Base-by-base conservation (phyloP, 2,329 filamentous ascomycete species). In the Penicillium sp. region DNA sequence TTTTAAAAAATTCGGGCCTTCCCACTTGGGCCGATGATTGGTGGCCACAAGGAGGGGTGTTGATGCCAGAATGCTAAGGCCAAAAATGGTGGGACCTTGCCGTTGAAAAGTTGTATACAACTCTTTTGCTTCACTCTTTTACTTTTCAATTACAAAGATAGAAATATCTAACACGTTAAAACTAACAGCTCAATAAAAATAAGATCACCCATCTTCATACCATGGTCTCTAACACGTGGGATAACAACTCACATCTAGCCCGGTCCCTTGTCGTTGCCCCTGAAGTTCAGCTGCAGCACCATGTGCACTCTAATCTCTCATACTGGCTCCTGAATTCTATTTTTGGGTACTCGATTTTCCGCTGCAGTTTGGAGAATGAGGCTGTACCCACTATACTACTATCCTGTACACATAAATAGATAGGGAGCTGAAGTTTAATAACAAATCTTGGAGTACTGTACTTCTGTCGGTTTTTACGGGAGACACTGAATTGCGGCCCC, bases 1-100 rank as follows among this genome's bases (percentile, higher is more conserved):
- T 78, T 74, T 80, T 83, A 65, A 53, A 53, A 53, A 53, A 63
- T 66, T 64, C 62, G 48, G 51, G 63, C 54, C 42, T 55, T 57
- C 48, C 40, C 50, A 46, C 27, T 47, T 47, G 21, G 27, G 27
- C 29, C 41, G 42, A 15, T 57, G 55, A 57, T 57, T 57, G 55
- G 55, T 54, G 43, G 43, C 53, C 9, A 17, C 4, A 41, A 35
- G 54, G 54, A 57, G 49, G 55, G 55, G 55, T 57, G 50, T 57
- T 45, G 6, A 2, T 52, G 54, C 54, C 54, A 29, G 29, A 56
- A 51, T 45, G 8, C 6, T 43, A 9, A 56, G 54, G 54, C 54
- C 23, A 42, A 3, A 0, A 10, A 4, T 4, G 4, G 35, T 45
- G 33, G 19, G 35, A 42, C 25, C 35, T 49, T 38, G 1, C 15